Conservation (phyloP, 2,329 filamentous ascomycete species). For the Claviceps lovelessii region DNA sequence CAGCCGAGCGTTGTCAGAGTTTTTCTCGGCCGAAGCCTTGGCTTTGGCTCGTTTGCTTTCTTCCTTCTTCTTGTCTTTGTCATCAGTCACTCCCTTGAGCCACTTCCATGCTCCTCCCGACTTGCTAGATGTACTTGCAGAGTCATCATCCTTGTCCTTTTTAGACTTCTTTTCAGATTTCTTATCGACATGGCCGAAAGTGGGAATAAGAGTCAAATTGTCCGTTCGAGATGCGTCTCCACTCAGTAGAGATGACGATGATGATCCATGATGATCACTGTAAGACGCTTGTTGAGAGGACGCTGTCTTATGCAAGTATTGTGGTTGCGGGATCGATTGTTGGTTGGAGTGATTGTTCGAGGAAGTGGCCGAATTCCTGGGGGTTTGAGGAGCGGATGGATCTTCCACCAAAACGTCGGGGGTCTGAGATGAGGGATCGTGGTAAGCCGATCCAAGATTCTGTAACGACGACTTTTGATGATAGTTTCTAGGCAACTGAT, state of each 20-base stretch:
- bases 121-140: slow-evolving; percentile 50
- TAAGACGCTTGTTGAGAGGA: slow-evolving; percentile 10
- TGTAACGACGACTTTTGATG: slow-evolving; percentile 44
- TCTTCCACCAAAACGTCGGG: slow-evolving; percentile 21
- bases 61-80: slow-evolving; percentile 45
- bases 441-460: slow-evolving; percentile 24
- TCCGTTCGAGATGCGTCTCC: slow-evolving; percentile 56
- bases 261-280: slow-evolving; percentile 15
- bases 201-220: slow-evolving; percentile 67
- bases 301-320: slow-evolving; percentile 5
- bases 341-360: not conserved
- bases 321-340: slow-evolving; percentile 4
- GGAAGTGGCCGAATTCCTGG: slow-evolving; percentile 2
- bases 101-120: slow-evolving; percentile 57
- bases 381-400: slow-evolving; percentile 18
- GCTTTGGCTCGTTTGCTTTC: slow-evolving; percentile 55
- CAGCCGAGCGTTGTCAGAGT: slow-evolving; percentile 66
- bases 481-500: slow-evolving; percentile 20
- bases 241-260: slow-evolving; percentile 58
- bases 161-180: slow-evolving; percentile 62
- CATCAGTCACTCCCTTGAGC: slow-evolving; percentile 65
- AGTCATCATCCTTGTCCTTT: slow-evolving; percentile 53
- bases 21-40: slow-evolving; percentile 40
- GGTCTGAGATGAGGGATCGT: slow-evolving; percentile 7
- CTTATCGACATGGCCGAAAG: slow-evolving; percentile 52